A percentile compares a stretch with the other conserved stretches of the same genome.
phyloP scores from a whole-genome alignment of 192 early-diverging fungal genomes.

The Coemansia sp. region DNA sequence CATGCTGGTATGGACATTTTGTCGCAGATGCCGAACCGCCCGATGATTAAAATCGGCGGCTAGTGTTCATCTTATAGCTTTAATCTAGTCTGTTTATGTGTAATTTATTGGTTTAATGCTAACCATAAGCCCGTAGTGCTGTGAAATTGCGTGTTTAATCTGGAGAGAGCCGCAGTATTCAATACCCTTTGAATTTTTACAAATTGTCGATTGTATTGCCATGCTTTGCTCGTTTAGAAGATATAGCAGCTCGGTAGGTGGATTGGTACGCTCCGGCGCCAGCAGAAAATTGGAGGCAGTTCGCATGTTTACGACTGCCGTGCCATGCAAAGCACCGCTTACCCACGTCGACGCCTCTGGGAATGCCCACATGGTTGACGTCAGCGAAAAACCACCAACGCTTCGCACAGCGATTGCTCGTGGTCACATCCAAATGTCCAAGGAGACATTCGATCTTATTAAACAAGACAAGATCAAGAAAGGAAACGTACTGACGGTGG shows the following conservation, averaged over 20 bases:
- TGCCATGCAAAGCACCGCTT: slow-evolving; percentile 21
- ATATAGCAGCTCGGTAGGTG: neutral
- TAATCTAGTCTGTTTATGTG: neutral
- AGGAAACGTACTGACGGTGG: slow-evolving; percentile 86
- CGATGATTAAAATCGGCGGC: slow-evolving; percentile 95
- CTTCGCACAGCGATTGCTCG: slow-evolving; percentile 71
- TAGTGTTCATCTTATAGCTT: slow-evolving; percentile 25
- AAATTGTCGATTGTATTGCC: neutral
- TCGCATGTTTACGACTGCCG: neutral
- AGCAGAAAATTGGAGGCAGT: neutral
- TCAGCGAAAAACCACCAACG: slow-evolving; percentile 68
- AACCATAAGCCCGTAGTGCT: neutral
- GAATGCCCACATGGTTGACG: slow-evolving; percentile 85
- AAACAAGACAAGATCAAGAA: slow-evolving; percentile 71
- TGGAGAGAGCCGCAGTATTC: neutral
- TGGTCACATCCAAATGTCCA: slow-evolving; percentile 68
- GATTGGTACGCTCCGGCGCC: neutral
- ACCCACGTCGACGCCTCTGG: slow-evolving; percentile 81
- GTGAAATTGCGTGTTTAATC: neutral
- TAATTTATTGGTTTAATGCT: neutral
- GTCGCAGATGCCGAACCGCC: slow-evolving; percentile 79
- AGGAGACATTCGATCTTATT: slow-evolving; percentile 65
- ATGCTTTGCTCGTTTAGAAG: neutral
- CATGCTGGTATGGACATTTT: slow-evolving; percentile 93
- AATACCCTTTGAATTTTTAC: neutral